phyloP scores from a whole-genome alignment of 192 early-diverging fungal genomes.

The Diversispora epigaea region DNA sequence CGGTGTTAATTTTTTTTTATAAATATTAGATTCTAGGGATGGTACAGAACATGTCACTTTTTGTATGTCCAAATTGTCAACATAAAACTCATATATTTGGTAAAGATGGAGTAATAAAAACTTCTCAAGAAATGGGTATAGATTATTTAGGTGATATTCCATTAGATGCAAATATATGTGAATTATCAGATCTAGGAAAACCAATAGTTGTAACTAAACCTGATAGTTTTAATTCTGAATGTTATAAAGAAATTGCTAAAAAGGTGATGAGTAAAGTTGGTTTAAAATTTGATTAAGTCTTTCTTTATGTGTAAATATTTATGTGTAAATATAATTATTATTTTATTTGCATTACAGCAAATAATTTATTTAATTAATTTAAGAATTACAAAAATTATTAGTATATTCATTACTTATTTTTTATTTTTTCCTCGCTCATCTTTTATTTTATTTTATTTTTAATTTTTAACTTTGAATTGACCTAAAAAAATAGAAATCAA shows the following conservation, averaged over 20 bases:
- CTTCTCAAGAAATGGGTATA: conserved; percentile 64
- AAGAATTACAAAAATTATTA: too few relatives aligned
- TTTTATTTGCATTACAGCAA: too few relatives aligned
- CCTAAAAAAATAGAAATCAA: too few relatives aligned
- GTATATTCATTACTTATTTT: too few relatives aligned
- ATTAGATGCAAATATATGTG: conserved; percentile 71
- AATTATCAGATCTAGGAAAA: conserved; percentile 68
- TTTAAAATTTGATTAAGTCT: background rate
- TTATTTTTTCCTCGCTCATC: too few relatives aligned
- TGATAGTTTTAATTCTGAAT: conserved; percentile 47
- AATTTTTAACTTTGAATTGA: too few relatives aligned
- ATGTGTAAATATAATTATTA: too few relatives aligned
- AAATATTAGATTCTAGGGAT: conserved; percentile 73
- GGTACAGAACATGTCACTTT: conserved; percentile 87
- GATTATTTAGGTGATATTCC: conserved; percentile 77
- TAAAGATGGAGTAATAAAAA: conserved; percentile 52
- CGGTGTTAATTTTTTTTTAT: background rate
- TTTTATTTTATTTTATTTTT: too few relatives aligned
- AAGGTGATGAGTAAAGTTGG: conserved; percentile 45
- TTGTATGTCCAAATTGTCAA: conserved; percentile 76
- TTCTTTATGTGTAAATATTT: too few relatives aligned
- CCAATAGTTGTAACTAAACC: conserved; percentile 65
- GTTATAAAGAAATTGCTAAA: conserved; percentile 52
- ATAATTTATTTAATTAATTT: too few relatives aligned
- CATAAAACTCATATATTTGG: conserved; percentile 83